These are phyloP conservation scores for Pyrenophora tritici-repentis DNA, from an alignment of 2,329 filamentous ascomycete species.

Conservation along the genomic window DNA sequence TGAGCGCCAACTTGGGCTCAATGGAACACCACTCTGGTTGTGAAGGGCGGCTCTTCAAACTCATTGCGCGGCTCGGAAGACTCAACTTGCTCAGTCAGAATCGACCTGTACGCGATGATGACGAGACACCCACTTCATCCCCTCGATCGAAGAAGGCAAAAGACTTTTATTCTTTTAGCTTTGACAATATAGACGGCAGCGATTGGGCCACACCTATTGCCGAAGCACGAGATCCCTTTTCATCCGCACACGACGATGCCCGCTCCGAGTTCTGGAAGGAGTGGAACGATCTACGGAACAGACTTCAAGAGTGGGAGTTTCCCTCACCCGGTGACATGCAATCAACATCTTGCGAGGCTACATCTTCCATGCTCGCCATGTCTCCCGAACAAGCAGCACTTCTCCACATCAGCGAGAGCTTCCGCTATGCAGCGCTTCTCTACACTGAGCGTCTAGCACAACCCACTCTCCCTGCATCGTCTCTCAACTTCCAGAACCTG, in stretches of 20 bases:
- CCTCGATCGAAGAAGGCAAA: slow-evolving; percentile 41
- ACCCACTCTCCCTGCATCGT: slow-evolving; percentile 71
- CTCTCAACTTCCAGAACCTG: slow-evolving; percentile 80
- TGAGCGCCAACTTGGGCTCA: slow-evolving; percentile 70
- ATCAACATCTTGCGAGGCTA: slow-evolving; percentile 30
- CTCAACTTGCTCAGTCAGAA: slow-evolving; percentile 82
- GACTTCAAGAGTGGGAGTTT: slow-evolving; percentile 82
- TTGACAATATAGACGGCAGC: slow-evolving; percentile 68
- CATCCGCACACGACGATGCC: slow-evolving; percentile 59
- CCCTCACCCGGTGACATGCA: slow-evolving; percentile 35
- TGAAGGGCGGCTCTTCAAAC: slow-evolving; percentile 83
- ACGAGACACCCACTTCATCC: slow-evolving; percentile 41
- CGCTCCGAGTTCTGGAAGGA: slow-evolving; percentile 74
- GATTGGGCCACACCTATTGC: slow-evolving; percentile 65
- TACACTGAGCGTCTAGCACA: slow-evolving; percentile 88
- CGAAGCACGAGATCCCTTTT: slow-evolving; percentile 51
- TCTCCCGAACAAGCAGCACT: slow-evolving; percentile 70
- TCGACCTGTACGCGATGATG: slow-evolving; percentile 51
- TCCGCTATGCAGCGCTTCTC: slow-evolving; percentile 84
- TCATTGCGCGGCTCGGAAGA: slow-evolving; percentile 80
- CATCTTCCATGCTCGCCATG: slow-evolving; percentile 31
- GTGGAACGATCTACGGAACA: slow-evolving; percentile 78
- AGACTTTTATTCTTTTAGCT: slow-evolving; percentile 60
- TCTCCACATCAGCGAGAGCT: slow-evolving; percentile 83
- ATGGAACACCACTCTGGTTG: slow-evolving; percentile 87